phyloP scores from a whole-genome alignment of 2,329 filamentous ascomycete genomes.

The Raffaelea albimanens region DNA sequence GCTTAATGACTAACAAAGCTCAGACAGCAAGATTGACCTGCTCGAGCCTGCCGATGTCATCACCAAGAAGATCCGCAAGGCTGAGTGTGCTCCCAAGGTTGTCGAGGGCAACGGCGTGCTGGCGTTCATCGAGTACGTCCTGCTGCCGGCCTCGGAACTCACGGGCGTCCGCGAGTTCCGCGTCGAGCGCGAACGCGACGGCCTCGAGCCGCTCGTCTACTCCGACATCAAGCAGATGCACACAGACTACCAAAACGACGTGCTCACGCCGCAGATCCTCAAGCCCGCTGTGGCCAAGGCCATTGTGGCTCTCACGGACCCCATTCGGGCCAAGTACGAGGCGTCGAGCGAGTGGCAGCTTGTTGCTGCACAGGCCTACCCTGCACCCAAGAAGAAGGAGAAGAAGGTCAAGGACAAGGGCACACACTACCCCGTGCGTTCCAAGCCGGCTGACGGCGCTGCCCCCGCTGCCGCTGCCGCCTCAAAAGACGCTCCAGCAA shows the following conservation, averaged over 20 bases:
- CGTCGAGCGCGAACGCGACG: constrained; percentile 57
- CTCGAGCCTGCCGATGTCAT: constrained; percentile 69
- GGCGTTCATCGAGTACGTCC: constrained; percentile 76
- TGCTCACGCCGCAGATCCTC: constrained; percentile 75
- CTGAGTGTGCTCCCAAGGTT: constrained; percentile 64
- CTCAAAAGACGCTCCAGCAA: constrained; percentile 2
- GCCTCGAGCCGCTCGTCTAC: constrained; percentile 67
- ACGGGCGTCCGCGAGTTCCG: constrained; percentile 53
- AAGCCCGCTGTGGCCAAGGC: constrained; percentile 75
- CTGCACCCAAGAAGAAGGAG: constrained; percentile 55
- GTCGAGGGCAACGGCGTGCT: constrained; percentile 81
- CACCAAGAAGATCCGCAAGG: constrained; percentile 77
- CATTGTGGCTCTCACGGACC: constrained; percentile 63
- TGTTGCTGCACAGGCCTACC: constrained; percentile 71
- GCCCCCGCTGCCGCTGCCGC: neutral
- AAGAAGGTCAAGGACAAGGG: constrained; percentile 18
- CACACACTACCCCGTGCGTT: constrained; percentile 14
- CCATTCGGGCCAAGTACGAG: constrained; percentile 67
- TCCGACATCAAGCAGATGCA: constrained; percentile 64
- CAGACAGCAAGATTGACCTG: constrained; percentile 88
- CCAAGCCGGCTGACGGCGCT: constrained; percentile 5
- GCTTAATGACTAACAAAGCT: neutral
- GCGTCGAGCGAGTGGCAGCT: constrained; percentile 71
- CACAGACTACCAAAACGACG: constrained; percentile 70
- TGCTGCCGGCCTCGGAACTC: constrained; percentile 68